A percentile compares a stretch with the other conserved stretches of the same genome.
phyloP scores from a whole-genome alignment of 768 basidiomycete genomes.

The Aureoboletus auriporus region DNA sequence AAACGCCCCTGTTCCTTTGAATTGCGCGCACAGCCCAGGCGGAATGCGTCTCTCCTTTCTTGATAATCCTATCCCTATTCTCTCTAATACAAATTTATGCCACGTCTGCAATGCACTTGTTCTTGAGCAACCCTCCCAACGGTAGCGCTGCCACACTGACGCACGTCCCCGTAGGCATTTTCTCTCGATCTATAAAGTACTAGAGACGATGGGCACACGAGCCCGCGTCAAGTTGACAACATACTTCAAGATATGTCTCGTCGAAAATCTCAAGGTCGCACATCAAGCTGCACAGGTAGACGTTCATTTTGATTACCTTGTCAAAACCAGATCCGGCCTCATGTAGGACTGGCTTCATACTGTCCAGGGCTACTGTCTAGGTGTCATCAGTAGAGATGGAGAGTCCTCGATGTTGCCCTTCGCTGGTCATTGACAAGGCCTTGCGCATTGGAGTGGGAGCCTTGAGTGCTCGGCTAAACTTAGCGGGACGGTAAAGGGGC shows the following conservation, averaged over 20 bases:
- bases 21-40: too few species aligned
- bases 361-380: slow-evolving; percentile 25
- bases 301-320: slow-evolving; percentile 24
- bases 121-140: slow-evolving; percentile 37
- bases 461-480: too few species aligned
- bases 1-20: too few species aligned
- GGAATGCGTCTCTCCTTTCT: too few species aligned
- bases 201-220: slow-evolving; percentile 13
- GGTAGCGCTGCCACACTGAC: slow-evolving; percentile 12
- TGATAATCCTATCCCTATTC: too few species aligned
- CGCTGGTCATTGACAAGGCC: too few species aligned
- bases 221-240: too few species aligned
- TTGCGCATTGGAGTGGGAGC: too few species aligned
- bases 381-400: background rate
- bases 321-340: slow-evolving; percentile 36
- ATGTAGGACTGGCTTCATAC: slow-evolving; percentile 31
- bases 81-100: too few species aligned
- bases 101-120: slow-evolving; percentile 39
- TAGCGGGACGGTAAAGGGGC: too few species aligned
- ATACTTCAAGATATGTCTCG: slow-evolving; percentile 33
- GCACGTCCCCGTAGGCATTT: slow-evolving; percentile 37
- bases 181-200: slow-evolving; percentile 42
- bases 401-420: too few species aligned
- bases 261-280: slow-evolving; percentile 39
- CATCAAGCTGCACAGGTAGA: slow-evolving; percentile 31